A percentile compares a stretch with the other conserved stretches of the same genome.
These are phyloP conservation scores for Phaeoacremonium minimum DNA, from an alignment of 2,329 filamentous ascomycete genomes.

Conservation along the genomic window DNA sequence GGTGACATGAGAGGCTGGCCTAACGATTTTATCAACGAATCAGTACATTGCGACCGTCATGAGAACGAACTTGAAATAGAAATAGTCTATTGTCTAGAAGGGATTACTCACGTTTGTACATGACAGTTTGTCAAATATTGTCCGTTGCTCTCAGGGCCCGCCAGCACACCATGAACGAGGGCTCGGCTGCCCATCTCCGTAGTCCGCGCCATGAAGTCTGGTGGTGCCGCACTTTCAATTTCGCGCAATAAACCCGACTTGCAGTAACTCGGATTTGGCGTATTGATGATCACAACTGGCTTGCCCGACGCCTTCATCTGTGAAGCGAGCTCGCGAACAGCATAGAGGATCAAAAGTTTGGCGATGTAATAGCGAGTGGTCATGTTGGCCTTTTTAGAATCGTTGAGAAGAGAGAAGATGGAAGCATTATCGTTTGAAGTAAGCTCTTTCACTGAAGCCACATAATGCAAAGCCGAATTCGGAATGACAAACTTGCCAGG, in stretches of 20 bases:
- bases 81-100: too few species aligned
- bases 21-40: not conserved
- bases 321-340: constrained; percentile 21
- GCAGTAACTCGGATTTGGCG: constrained; percentile 36
- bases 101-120: not conserved
- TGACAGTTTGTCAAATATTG: constrained; percentile 30
- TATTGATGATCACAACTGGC: constrained; percentile 24
- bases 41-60: not conserved
- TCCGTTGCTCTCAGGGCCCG: constrained; percentile 37
- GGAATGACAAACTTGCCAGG: constrained; percentile 12
- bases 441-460: constrained; percentile 17
- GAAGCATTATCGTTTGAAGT: constrained; percentile 4
- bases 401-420: constrained; percentile 24
- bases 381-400: constrained; percentile 20
- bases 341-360: constrained; percentile 25
- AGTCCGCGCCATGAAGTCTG: constrained; percentile 30
- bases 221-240: constrained; percentile 3
- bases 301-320: constrained; percentile 6
- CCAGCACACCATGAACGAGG: constrained; percentile 28
- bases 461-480: constrained; percentile 17
- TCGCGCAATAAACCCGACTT: constrained; percentile 19
- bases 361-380: constrained; percentile 21
- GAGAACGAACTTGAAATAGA: too few species aligned
- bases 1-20: not conserved
- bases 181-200: constrained; percentile 44